Evolutionary conservation across 257 asterid species (phyloP), one percentile per base, ranked within the genome.

Genomic region (Primulina eburnea): DNA sequence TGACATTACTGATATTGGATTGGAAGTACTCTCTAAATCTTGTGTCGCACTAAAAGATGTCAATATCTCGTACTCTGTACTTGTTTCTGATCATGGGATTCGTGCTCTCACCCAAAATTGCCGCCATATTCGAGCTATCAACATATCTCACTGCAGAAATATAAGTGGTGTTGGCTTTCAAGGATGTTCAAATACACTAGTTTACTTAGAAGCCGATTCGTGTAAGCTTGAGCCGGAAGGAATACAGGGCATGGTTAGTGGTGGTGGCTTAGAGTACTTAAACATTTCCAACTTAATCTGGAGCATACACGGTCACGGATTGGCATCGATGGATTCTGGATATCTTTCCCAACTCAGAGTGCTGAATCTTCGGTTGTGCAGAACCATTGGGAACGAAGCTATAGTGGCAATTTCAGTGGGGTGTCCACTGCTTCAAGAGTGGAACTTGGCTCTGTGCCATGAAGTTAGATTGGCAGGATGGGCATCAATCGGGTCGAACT

Each of bases 211-310:
- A 73, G 96, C 95, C 0, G 84, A 82, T 60, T 83, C 85, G 0
- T 91, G 96, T 75, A 81, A 82, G 81, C 85, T 90, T 24, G 82
- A 79, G 58, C 87, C 89, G 0, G 86, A 85, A 70, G 97, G 97
- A 26, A 71, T 85, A 11, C 20, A 29, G 40, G 81, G 84, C 17
- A 78, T 85, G 68, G 75, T 86, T 8, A 88, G 95, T 16, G 93
- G 95, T 35, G 90, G 93, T 16, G 95, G 97, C 29, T 82, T 86
- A 17, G 81, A 91, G 71, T 85, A 85, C 77, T 69, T 90, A 64
- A 82, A 86, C 61, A 69, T 88, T 57, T 81, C 90, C 43, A 70
- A 84, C 76, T 69, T 82, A 40, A 70, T 71, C 65, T 90, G 88
- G 88, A 82, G 81, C 71, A 76, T 74, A 38, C 75, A 3, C 8